Evolutionary conservation across 2,329 filamentous ascomycete species (phyloP).

Genomic region (Coleophoma cylindrospora): DNA sequence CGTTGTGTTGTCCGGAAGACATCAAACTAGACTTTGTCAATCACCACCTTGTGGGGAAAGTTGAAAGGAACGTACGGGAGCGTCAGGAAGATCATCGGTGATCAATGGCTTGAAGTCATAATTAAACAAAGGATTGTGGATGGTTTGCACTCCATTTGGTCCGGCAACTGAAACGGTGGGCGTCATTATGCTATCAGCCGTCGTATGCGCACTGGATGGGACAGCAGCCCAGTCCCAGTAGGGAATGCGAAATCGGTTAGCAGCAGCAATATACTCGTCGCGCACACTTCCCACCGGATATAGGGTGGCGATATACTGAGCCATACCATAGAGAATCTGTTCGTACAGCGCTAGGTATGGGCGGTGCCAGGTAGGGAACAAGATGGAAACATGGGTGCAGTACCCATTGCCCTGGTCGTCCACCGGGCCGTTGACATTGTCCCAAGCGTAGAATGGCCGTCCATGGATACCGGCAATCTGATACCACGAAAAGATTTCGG

Average conservation of each 20-base stretch:
- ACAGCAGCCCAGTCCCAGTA: slow-evolving; percentile 43
- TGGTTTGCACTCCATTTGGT: slow-evolving; percentile 35
- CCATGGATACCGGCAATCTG: slow-evolving; percentile 23
- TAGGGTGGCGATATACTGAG: slow-evolving; percentile 36
- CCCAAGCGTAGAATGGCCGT: slow-evolving; percentile 17
- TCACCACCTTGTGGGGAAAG: neutral
- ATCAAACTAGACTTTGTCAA: slow-evolving; percentile 42
- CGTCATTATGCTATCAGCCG: slow-evolving; percentile 40
- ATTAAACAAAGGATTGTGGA: slow-evolving; percentile 48
- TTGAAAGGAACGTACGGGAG: slow-evolving; percentile 43
- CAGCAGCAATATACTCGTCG: slow-evolving; percentile 38
- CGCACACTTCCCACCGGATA: slow-evolving; percentile 20
- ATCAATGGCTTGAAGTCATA: slow-evolving; percentile 40
- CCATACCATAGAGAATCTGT: slow-evolving; percentile 46
- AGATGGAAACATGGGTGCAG: slow-evolving; percentile 21
- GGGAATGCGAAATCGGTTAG: slow-evolving; percentile 34
- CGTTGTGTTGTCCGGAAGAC: slow-evolving; percentile 56
- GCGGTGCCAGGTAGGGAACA: slow-evolving; percentile 45
- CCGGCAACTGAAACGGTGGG: slow-evolving; percentile 44
- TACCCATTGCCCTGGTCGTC: slow-evolving; percentile 18
- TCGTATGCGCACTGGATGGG: slow-evolving; percentile 42
- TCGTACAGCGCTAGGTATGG: slow-evolving; percentile 50
- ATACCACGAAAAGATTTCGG: slow-evolving; percentile 20
- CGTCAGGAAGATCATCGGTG: slow-evolving; percentile 48
- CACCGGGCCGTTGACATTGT: slow-evolving; percentile 12